These are phyloP conservation scores for Magnolia officinalis DNA, from an alignment of 164 flowering plant genomes.

Conservation along the genomic window DNA sequence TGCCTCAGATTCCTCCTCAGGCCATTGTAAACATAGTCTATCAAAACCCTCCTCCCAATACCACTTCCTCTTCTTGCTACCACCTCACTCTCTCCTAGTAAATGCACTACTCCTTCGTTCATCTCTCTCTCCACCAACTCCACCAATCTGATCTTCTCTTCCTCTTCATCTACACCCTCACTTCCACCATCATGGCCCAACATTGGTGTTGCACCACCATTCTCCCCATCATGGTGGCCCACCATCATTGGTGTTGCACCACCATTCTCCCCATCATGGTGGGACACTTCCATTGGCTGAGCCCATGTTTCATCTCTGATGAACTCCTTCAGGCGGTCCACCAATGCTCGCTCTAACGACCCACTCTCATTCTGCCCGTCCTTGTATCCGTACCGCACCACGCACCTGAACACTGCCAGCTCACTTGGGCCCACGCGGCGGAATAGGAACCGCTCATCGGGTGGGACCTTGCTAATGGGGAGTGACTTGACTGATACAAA, in stretches of 20 bases:
- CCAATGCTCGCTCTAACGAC: constrained; percentile 47
- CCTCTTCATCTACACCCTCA: neutral
- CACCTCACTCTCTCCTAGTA: constrained; percentile 70
- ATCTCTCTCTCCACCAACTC: constrained; percentile 39
- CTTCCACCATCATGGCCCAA: constrained; percentile 11
- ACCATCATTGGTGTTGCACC: constrained; percentile 16
- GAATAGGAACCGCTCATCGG: constrained; percentile 67
- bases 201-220: neutral
- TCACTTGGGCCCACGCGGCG: constrained; percentile 47
- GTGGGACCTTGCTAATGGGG: constrained; percentile 62
- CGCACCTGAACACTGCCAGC: constrained; percentile 54
- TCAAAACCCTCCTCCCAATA: constrained; percentile 47
- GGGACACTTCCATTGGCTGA: constrained; percentile 25
- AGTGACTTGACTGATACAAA: constrained; percentile 73
- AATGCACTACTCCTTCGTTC: constrained; percentile 46
- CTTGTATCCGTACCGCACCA: constrained; percentile 74
- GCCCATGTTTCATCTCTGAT: constrained; percentile 37
- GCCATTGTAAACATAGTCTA: constrained; percentile 53
- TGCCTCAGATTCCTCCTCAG: constrained; percentile 60
- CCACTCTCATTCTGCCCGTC: constrained; percentile 47
- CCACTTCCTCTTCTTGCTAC: constrained; percentile 45
- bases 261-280: neutral
- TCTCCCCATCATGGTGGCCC: constrained; percentile 10
- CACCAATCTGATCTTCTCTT: constrained; percentile 5
- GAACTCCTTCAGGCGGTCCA: constrained; percentile 53